phyloP scores from a whole-genome alignment of 768 basidiomycete genomes.

The Hypholoma sublateritium region DNA sequence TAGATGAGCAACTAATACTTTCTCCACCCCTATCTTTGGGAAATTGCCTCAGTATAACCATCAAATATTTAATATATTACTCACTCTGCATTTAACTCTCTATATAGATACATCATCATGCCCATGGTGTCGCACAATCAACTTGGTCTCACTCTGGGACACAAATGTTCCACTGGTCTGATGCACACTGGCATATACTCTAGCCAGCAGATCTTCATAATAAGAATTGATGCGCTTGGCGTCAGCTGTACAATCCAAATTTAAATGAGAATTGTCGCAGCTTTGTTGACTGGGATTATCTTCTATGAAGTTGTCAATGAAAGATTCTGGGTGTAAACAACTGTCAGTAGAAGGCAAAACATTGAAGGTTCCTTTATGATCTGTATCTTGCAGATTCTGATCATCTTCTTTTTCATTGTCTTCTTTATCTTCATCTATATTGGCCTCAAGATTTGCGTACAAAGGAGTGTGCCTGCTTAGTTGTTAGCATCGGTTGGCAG shows the following conservation, averaged over 20 bases:
- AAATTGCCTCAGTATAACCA: background rate
- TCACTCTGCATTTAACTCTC: constrained; percentile 3
- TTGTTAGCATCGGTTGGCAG: too few species aligned
- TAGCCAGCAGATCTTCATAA: too few species aligned
- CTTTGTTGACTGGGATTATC: background rate
- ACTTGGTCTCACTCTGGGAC: too few species aligned
- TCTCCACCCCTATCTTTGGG: constrained; percentile 1
- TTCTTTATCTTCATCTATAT: background rate
- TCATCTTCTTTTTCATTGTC: background rate
- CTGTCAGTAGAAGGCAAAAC: background rate
- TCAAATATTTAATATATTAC: background rate
- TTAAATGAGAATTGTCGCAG: background rate
- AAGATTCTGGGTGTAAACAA: background rate
- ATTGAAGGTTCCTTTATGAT: background rate
- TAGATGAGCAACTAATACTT: background rate
- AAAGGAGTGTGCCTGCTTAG: too few species aligned
- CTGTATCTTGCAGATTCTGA: background rate
- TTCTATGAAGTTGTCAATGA: background rate
- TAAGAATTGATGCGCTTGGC: too few species aligned
- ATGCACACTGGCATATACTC: too few species aligned
- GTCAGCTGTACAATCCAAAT: background rate
- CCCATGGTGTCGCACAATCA: too few species aligned
- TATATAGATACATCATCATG: background rate
- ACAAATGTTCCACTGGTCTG: too few species aligned
- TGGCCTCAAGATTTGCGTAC: background rate